phyloP scores from a whole-genome alignment of 208 protist species.

The Trypanosoma rangeli region DNA sequence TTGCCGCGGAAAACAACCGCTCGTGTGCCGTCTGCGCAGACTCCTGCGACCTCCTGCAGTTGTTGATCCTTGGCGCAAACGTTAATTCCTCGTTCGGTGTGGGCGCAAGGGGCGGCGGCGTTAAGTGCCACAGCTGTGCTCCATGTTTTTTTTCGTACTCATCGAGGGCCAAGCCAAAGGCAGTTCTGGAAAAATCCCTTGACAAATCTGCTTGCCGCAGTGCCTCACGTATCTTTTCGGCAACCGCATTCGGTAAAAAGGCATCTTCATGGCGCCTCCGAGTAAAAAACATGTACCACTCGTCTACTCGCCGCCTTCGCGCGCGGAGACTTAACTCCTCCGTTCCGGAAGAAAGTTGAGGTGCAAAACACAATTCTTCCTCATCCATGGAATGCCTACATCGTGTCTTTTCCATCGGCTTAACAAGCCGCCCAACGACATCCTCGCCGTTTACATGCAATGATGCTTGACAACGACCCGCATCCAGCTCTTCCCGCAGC shows the following conservation, averaged over 20 bases:
- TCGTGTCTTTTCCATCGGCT: not conserved
- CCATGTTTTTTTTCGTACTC: slow-evolving; percentile 20
- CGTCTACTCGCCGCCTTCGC: slow-evolving; percentile 13
- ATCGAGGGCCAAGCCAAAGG: slow-evolving; percentile 19
- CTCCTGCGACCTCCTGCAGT: slow-evolving; percentile 23
- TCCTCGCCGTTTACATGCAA: slow-evolving; percentile 38
- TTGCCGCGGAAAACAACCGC: slow-evolving; percentile 52
- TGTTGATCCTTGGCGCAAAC: slow-evolving; percentile 37
- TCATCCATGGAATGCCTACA: slow-evolving; percentile 1
- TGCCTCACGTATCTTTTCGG: slow-evolving; percentile 25
- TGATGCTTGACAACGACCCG: not conserved
- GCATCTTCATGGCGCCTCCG: not conserved
- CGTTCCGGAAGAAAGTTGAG: slow-evolving; percentile 15
- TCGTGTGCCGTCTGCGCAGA: slow-evolving; percentile 30
- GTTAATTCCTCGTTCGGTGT: slow-evolving; percentile 38
- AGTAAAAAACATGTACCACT: slow-evolving; percentile 23
- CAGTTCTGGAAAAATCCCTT: slow-evolving; percentile 1
- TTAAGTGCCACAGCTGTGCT: slow-evolving; percentile 20
- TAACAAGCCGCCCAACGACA: slow-evolving; percentile 47
- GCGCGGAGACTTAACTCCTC: slow-evolving; percentile 16
- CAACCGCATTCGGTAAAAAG: not conserved
- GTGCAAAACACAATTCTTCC: slow-evolving; percentile 9
- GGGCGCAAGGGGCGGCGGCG: slow-evolving; percentile 11
- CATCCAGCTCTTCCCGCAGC: slow-evolving; percentile 38
- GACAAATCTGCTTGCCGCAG: not conserved